Base-by-base conservation (phyloP, 1,284 basidiomycete genomes). In the Cystobasidium pallidum region DNA sequence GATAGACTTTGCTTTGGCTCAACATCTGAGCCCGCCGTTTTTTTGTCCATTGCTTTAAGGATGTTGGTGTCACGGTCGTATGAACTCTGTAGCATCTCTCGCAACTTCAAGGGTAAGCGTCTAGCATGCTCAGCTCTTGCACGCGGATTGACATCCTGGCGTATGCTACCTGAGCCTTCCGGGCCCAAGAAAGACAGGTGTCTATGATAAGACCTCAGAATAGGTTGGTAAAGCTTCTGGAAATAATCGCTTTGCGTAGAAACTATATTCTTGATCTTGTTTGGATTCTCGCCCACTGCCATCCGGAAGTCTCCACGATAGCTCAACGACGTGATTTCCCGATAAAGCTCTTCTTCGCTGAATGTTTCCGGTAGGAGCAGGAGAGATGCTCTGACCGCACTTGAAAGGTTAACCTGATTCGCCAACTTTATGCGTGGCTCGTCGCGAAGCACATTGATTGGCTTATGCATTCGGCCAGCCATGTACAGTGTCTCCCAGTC, bases 401-500 rank as follows among this genome's bases (percentile, higher is more conserved):
- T 93, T 17, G 89, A 87, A 59, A 95, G 86, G 83, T 99, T 99
- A 78, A 93, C 91, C 79, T 94, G 91, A 79, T 95, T 91, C 1
- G 94, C 92, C 47, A 93, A 84, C 55, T 90, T 86, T n/a, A 98
- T 91, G 43, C 91, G 87, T 0, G 92, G 88, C 79, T 94, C 90
- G 78, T 92, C 89, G 79, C 87, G 88, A 81, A 96, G 90, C 76
- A 94, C 91, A 54, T 74, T 34, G 8, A 82, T 82, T 0, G 96
- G 95, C 81, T 99, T 99, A 83, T 99, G 95, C 88, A 99, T 93
- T 26, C 95, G 86, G 0, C 95, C 96, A 0, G 92, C 90, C 55
- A 97, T 87, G 81, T 99, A 99, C 8, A 99, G 86, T 21, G 92
- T 88, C 54, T 88, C 86, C 95, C 96, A 99, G 78, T 92, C 91